Evolutionary conservation across 1,139 yeast species (phyloP).

Genomic region (Diutina siamensis): DNA sequence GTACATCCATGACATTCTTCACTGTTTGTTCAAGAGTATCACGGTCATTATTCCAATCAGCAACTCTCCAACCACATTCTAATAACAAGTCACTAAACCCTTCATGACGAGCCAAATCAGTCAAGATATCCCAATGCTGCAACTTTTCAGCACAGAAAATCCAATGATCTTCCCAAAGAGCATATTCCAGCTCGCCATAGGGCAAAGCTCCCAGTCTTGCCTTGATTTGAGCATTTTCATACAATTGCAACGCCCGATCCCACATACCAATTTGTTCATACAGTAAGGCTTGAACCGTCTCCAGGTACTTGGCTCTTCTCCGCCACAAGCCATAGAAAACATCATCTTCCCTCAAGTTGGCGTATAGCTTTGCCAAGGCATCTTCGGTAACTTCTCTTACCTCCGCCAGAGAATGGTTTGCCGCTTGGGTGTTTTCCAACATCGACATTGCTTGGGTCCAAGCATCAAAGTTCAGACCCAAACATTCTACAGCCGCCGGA

Average conservation of each 20-base stretch:
- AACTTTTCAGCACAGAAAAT: slow-evolving; percentile 91
- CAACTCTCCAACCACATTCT: slow-evolving; percentile 99
- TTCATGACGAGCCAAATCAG: slow-evolving; percentile 95
- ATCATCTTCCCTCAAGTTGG: slow-evolving; percentile 85
- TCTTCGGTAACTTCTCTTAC: slow-evolving; percentile 83
- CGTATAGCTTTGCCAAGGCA: slow-evolving; percentile 81
- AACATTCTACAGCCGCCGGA: slow-evolving; percentile 83
- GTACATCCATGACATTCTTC: slow-evolving; percentile 95
- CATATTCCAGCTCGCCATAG: slow-evolving; percentile 89
- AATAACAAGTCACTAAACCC: slow-evolving; percentile 87
- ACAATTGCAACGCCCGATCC: slow-evolving; percentile 88
- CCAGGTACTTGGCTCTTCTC: slow-evolving; percentile 85
- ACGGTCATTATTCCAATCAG: slow-evolving; percentile 94
- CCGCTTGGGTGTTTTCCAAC: slow-evolving; percentile 62
- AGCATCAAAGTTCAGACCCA: slow-evolving; percentile 78
- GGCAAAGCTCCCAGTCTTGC: slow-evolving; percentile 95
- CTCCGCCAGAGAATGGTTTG: slow-evolving; percentile 49
- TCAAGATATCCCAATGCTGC: slow-evolving; percentile 96
- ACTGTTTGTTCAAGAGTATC: slow-evolving; percentile 93
- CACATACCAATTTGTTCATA: slow-evolving; percentile 93
- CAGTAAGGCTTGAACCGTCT: slow-evolving; percentile 85
- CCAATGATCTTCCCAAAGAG: slow-evolving; percentile 99
- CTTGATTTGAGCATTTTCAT: slow-evolving; percentile 95
- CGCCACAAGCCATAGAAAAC: slow-evolving; percentile 98
- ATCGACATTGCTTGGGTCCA: slow-evolving; percentile 87